These are phyloP conservation scores for Pythium plurisporium DNA, from an alignment of 352 stramenopile genomes.

Conservation along the genomic window DNA sequence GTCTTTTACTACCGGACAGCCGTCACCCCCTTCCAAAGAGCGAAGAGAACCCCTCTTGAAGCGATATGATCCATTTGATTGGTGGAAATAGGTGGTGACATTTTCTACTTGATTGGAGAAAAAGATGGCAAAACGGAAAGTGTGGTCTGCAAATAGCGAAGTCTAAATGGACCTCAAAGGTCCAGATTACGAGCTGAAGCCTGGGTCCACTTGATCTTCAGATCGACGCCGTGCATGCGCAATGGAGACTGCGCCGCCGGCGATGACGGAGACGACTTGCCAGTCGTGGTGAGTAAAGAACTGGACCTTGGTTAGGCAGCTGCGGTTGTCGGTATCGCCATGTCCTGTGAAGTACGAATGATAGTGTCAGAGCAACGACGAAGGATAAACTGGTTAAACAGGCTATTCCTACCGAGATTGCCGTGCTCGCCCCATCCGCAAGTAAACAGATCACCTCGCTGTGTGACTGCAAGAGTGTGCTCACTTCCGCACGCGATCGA, in stretches of 20 bases:
- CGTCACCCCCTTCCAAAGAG: too few species aligned
- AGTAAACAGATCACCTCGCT: constrained; percentile 53
- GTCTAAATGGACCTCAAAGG: neutral
- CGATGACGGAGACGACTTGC: constrained; percentile 31
- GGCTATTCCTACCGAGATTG: constrained; percentile 77
- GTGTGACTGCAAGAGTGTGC: constrained; percentile 55
- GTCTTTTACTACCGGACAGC: constrained; percentile 9
- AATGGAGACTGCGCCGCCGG: constrained; percentile 65
- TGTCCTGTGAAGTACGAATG: constrained; percentile 39
- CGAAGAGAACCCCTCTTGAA: constrained; percentile 26
- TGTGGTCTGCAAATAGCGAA: neutral
- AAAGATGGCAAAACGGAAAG: constrained; percentile 1
- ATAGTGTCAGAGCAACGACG: too few species aligned
- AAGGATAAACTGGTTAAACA: too few species aligned
- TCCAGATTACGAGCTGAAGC: neutral
- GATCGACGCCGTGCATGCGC: constrained; percentile 18
- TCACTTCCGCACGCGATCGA: constrained; percentile 74
- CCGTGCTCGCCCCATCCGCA: constrained; percentile 83
- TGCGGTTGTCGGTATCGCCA: constrained; percentile 40
- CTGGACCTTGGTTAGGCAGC: constrained; percentile 31
- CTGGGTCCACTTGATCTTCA: neutral
- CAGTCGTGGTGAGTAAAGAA: constrained; percentile 39
- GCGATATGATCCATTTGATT: constrained; percentile 6
- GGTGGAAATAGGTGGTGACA: constrained; percentile 10
- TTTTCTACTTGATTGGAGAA: constrained; percentile 5